Evolutionary conservation across 352 stramenopile genomes (phyloP).

Genomic region (Lagenidium sp.): DNA sequence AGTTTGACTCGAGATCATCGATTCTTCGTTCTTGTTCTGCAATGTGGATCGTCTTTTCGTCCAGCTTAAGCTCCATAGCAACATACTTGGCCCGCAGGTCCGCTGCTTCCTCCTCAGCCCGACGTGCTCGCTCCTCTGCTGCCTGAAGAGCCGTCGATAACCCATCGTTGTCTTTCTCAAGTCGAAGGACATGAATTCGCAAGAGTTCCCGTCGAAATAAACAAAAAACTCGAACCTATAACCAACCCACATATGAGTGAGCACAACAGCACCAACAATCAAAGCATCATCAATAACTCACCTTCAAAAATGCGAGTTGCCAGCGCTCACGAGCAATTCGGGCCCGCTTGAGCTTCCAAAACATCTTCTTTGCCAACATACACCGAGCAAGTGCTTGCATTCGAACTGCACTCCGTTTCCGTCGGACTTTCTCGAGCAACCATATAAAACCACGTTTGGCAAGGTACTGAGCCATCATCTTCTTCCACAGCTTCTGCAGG

Average conservation of each 20-base stretch:
- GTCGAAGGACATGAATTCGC: conserved; percentile 56
- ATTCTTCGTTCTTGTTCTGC: conserved; percentile 57
- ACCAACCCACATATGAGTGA: neutral
- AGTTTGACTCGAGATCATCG: conserved; percentile 38
- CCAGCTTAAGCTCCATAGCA: conserved; percentile 37
- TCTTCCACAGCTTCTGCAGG: conserved; percentile 81
- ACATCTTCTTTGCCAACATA: conserved; percentile 57
- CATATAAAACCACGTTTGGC: conserved; percentile 78
- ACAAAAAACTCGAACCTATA: conserved; percentile 26
- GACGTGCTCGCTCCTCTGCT: conserved; percentile 27
- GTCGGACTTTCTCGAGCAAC: conserved; percentile 54
- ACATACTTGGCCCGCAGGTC: conserved; percentile 40
- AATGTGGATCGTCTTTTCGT: conserved; percentile 38
- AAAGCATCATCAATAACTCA: conserved; percentile 12
- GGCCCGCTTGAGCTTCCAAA: conserved; percentile 52
- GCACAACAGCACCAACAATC: neutral
- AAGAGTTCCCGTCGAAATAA: conserved; percentile 52
- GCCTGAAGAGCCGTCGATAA: conserved; percentile 29
- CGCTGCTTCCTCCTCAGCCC: conserved; percentile 35
- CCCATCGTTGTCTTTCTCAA: conserved; percentile 57
- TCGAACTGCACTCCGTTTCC: conserved; percentile 47
- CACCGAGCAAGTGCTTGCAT: conserved; percentile 59
- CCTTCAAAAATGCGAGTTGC: conserved; percentile 56
- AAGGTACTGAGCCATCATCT: conserved; percentile 58
- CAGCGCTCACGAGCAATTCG: conserved; percentile 58